These are phyloP conservation scores for Penicillium lagena DNA, from an alignment of 495 filamentous ascomycete species.

Conservation along the genomic window DNA sequence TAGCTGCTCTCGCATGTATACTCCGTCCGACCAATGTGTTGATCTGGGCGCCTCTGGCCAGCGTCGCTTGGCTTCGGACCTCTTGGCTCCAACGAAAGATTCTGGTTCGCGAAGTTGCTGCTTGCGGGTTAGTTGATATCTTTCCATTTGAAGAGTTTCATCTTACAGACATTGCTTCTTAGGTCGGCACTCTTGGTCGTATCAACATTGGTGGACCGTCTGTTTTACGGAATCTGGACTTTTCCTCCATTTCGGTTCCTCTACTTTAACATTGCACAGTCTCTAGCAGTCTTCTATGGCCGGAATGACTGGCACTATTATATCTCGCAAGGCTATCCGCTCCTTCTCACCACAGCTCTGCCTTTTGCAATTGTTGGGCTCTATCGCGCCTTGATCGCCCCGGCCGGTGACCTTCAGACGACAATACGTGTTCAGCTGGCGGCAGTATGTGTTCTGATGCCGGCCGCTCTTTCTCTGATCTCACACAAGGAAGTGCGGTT, in stretches of 20 bases:
- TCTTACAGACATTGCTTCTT: conserved; percentile 6
- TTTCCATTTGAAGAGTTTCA: background rate
- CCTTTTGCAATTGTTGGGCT: conserved; percentile 68
- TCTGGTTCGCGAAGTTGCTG: conserved; percentile 51
- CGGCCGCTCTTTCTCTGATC: conserved; percentile 63
- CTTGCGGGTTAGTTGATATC: conserved; percentile 57
- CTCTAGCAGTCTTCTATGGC: conserved; percentile 89
- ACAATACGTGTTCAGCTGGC: conserved; percentile 52
- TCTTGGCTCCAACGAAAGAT: conserved; percentile 37
- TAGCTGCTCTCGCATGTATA: conserved; percentile 79
- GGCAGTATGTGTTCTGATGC: conserved; percentile 52
- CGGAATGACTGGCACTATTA: conserved; percentile 90
- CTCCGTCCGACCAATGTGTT: conserved; percentile 86
- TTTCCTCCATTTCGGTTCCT: conserved; percentile 87
- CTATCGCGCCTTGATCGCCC: conserved; percentile 41
- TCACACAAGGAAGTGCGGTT: conserved; percentile 98
- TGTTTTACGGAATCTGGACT: conserved; percentile 82
- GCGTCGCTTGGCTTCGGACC: conserved; percentile 37
- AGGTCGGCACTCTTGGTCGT: conserved; percentile 52
- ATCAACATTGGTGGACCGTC: conserved; percentile 64
- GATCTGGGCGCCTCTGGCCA: conserved; percentile 64
- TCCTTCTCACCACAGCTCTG: conserved; percentile 77
- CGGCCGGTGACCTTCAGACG: conserved; percentile 20
- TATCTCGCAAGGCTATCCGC: conserved; percentile 78
- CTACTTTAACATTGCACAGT: conserved; percentile 85